These are phyloP conservation scores for Aspergillus novoparasiticus DNA, from an alignment of 2,329 filamentous ascomycete species.

Conservation along the genomic window DNA sequence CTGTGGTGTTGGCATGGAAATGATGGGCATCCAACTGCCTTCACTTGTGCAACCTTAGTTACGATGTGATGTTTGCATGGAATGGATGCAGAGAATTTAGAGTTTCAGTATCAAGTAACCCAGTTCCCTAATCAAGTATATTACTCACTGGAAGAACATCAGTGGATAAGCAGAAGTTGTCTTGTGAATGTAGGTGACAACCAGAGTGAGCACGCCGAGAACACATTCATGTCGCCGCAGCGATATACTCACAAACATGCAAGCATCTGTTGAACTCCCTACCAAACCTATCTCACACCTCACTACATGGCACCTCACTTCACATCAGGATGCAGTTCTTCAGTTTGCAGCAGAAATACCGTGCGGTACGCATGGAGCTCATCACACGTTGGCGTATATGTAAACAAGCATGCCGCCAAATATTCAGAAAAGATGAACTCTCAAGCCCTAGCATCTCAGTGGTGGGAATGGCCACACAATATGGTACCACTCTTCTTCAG, in stretches of 20 bases:
- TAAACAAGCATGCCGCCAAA: background rate
- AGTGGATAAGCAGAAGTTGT: background rate
- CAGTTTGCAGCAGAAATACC: background rate
- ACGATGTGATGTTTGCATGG: constrained; percentile 13
- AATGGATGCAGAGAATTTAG: background rate
- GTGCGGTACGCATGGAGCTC: background rate
- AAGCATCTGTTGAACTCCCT: background rate
- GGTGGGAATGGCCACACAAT: background rate
- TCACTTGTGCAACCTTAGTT: background rate
- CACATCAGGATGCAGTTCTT: background rate
- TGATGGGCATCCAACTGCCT: constrained; percentile 32
- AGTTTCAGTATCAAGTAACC: background rate
- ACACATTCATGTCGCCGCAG: background rate
- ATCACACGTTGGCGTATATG: background rate
- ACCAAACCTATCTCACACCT: background rate
- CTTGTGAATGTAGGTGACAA: background rate
- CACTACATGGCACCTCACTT: background rate
- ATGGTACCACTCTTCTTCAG: background rate
- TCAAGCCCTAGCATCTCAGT: background rate
- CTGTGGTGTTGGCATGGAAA: constrained; percentile 55
- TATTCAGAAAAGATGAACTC: background rate
- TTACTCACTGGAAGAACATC: background rate
- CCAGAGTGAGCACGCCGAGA: background rate
- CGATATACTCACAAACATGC: background rate
- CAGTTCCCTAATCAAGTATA: background rate